Percentiles rank a stretch among this genome's conserved stretches.
These are phyloP conservation scores for Bolboschoenoplectus hybrid DNA, from an alignment of 202 grass and related monocot species.

Conservation along the genomic window DNA sequence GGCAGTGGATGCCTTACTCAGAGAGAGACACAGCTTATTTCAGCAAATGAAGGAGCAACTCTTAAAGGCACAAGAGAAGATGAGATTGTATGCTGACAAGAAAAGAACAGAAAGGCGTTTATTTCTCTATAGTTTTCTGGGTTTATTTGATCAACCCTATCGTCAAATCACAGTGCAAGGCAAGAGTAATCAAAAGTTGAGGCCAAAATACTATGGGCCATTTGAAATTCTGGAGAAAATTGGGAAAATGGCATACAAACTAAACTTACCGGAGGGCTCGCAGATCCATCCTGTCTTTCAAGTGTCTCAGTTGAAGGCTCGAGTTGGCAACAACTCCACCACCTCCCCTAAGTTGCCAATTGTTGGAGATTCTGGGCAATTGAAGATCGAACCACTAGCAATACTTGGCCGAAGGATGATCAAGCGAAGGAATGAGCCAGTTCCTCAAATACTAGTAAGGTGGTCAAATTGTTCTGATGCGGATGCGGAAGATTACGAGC, in stretches of 20 bases:
- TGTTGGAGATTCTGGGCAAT: accelerated
- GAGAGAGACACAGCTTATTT: no score
- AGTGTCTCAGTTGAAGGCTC: background rate
- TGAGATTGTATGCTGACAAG: no score
- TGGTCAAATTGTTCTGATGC: background rate
- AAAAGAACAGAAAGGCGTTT: no score
- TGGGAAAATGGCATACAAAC: background rate
- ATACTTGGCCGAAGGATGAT: background rate
- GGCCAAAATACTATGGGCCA: background rate
- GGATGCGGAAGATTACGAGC: background rate
- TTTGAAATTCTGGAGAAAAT: background rate
- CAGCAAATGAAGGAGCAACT: no score
- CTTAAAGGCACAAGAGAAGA: no score
- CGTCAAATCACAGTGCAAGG: no score
- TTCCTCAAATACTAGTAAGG: background rate
- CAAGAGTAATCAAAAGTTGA: no score
- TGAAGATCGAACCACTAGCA: background rate
- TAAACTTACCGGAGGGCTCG: background rate
- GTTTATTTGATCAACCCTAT: no score
- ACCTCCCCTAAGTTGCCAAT: accelerated
- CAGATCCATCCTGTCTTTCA: background rate
- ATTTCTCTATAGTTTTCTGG: no score
- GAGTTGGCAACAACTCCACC: accelerated
- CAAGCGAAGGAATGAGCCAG: background rate
- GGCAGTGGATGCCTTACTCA: no score